These are phyloP conservation scores for Trichoderma virens DNA, from an alignment of 495 filamentous ascomycete species.

Conservation along the genomic window DNA sequence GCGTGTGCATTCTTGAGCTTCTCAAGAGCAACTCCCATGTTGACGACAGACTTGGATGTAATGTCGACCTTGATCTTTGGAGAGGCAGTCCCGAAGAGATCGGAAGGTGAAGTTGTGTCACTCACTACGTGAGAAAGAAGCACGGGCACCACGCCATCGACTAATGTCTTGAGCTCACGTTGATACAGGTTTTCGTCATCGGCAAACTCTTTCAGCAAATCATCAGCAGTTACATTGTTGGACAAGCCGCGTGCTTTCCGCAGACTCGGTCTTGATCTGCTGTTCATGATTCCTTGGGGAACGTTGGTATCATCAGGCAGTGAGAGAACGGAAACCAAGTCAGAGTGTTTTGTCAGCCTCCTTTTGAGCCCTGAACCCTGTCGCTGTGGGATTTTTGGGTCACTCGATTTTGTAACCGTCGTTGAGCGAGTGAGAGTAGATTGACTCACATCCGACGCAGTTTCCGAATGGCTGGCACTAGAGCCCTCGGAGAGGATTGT, in stretches of 20 bases:
- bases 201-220: slow-evolving; percentile 72
- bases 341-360: slow-evolving; percentile 82
- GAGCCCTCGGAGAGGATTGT: slow-evolving; percentile 60
- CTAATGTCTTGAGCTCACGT: slow-evolving; percentile 85
- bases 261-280: slow-evolving; percentile 62
- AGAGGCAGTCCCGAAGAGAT: slow-evolving; percentile 46
- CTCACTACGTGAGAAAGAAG: slow-evolving; percentile 76
- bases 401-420: slow-evolving; percentile 24
- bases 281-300: slow-evolving; percentile 45
- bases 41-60: slow-evolving; percentile 78
- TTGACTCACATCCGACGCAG: slow-evolving; percentile 37
- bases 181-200: slow-evolving; percentile 85
- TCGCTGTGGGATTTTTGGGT: slow-evolving; percentile 23
- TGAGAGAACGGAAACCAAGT: slow-evolving; percentile 88
- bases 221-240: slow-evolving; percentile 57
- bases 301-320: slow-evolving; percentile 53
- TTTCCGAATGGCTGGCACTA: slow-evolving; percentile 36
- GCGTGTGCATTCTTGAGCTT: slow-evolving; percentile 72
- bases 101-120: slow-evolving; percentile 52
- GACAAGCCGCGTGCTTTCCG: slow-evolving; percentile 60
- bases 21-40: slow-evolving; percentile 89
- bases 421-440: slow-evolving; percentile 41
- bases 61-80: slow-evolving; percentile 26
- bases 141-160: slow-evolving; percentile 94
- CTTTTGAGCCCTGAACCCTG: slow-evolving; percentile 48